phyloP scores from a whole-genome alignment of 2,329 filamentous ascomycete genomes.

The Xylariaceae sp. region DNA sequence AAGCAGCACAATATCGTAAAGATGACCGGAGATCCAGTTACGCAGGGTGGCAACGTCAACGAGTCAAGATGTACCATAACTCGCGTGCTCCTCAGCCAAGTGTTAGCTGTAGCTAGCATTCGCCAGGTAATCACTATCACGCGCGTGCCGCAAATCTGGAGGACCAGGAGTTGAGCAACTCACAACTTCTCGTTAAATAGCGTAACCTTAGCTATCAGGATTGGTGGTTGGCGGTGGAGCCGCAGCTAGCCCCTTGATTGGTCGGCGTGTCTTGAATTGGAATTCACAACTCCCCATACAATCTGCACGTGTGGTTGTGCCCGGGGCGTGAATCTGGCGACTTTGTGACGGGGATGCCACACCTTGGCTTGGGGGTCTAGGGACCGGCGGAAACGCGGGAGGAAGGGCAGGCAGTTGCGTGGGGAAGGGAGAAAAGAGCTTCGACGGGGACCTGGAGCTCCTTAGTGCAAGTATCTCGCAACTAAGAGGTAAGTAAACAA shows the following conservation, averaged over 20 bases:
- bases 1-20: neutral
- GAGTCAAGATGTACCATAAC: conserved; percentile 6
- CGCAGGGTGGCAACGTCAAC: neutral
- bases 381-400: neutral
- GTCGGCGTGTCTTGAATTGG: conserved; percentile 18
- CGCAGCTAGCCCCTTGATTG: conserved; percentile 17
- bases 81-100: conserved; percentile 7
- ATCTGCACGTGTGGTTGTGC: conserved; percentile 22
- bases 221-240: conserved; percentile 14
- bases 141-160: conserved; percentile 17
- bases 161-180: conserved; percentile 9
- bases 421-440: neutral
- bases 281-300: conserved; percentile 25
- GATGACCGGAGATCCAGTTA: neutral
- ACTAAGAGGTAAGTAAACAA: too few species aligned
- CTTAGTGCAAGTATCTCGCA: too few species aligned
- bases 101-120: conserved; percentile 17
- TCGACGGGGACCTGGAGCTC: too few species aligned
- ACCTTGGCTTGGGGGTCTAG: too few species aligned
- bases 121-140: conserved; percentile 23
- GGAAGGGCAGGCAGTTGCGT: neutral
- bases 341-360: too few species aligned
- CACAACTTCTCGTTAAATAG: neutral
- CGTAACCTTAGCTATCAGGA: conserved; percentile 2
- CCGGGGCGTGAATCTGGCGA: conserved; percentile 7